Base-by-base conservation (phyloP, 352 stramenopile genomes). In the Elongisporangium prolatum region DNA sequence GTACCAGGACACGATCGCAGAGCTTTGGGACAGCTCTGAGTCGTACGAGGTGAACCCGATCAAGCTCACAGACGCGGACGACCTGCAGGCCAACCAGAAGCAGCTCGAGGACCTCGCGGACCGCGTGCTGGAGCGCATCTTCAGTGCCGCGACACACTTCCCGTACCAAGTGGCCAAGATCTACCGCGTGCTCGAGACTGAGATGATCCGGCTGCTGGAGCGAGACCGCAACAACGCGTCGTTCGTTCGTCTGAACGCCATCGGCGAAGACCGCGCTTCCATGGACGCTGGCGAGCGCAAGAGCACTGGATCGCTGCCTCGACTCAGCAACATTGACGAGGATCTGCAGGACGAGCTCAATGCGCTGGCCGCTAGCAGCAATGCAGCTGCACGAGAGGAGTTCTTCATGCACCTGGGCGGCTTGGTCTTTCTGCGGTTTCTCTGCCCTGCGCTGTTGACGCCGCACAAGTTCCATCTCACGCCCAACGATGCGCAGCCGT, bases 111-210 rank as follows among this genome's bases (percentile, higher is more conserved):
- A 60, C 8, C 61, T 91, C 14, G 81, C 79, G 1, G 68, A 85
- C 48, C 65, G 70, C 28, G 68, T 86, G 4, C 53, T 92, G 6
- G 71, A 79, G 40, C 51, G 53, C 3, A 75, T 92, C 21, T 85
- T 84, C 47, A 65, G 59, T 44, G 64, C 80, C 13, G 67, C 71
- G 22, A 54, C 67, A 21, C 64, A 88, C 1, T 92, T 90, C 56
- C 82, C 82, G 17, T 89, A 89, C 55, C 80, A 89, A 55, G 69
- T 92, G 38, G 82, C 82, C 60, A 88, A 87, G 65, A 79, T 92
- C 64, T 92, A 92, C 50, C 73, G 75, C 34, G 72, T 89, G 4
- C 54, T 92, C 50, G 80, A 92, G 54, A 40, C 73, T 10, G 77
- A 92, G 60, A 92, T 92, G 82, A 57, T 81, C 52, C 69, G 80